Evolutionary conservation across 2,329 filamentous ascomycete species (phyloP), one percentile per base, ranked within the genome.

Genomic region (Fusarium pseudograminearum): DNA sequence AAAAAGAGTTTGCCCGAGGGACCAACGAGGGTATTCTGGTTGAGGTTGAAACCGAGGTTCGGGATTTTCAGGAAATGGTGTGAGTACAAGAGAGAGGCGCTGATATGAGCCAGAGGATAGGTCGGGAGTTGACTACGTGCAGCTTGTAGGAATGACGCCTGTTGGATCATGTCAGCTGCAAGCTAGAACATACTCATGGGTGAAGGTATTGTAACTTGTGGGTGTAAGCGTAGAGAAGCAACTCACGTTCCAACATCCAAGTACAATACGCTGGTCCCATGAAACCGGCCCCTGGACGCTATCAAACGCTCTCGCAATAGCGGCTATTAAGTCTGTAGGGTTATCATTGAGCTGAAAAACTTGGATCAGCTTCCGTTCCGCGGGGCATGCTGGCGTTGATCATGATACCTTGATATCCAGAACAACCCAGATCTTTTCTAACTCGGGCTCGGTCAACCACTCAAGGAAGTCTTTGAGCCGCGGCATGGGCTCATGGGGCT

Each of bases 171-270:
- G 61, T 65, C 41, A 65, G 61, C 47, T 45, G 42, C 26, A 22
- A 41, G 33, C 31, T 14, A 24, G 14, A 59, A 30, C n/a, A 36
- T n/a, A 16, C 18, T 5, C 16, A 38, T 16, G n/a, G 14, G 28
- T 30, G 28, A 34, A 45, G 16, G 15, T 24, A 12, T 14, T 33
- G 20, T 18, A 16, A 34, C n/a, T 24, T 33, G 46, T 4, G 38
- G 58, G 46, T n/a, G 46, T 61, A 28, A 45, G 31, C 16, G 20
- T 60, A 38, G 54, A 38, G 30, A 40, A 44, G 26, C 34, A 26
- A 73, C 76, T 75, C 80, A 91, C 89, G 52, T 90, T 90, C 95
- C 95, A 98, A 76, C 90, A 91, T 45, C 94, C 95, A 2, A 97
- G 82, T 0, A 97, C 83, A 52, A 98, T 85, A 30, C 94, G 87